Evolutionary conservation across 2,329 filamentous ascomycete genomes (phyloP), one percentile per base, ranked within the genome.

Genomic region (Parafenestella ontariensis): DNA sequence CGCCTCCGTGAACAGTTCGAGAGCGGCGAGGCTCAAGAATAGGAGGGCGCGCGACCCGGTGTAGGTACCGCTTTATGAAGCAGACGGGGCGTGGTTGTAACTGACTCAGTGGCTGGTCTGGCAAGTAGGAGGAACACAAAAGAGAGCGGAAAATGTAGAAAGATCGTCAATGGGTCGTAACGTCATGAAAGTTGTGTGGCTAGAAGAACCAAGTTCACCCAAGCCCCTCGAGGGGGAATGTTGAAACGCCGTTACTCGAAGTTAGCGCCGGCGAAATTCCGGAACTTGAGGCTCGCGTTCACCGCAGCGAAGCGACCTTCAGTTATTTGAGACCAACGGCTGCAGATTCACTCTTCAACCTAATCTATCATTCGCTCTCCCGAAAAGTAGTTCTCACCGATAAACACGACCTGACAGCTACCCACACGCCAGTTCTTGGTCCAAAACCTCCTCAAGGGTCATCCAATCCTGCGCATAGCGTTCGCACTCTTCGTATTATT

Each of bases 121-220:
- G 37, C 49, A 50, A 45, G 37, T 18, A 13, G n/a, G 23, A 53
- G 41, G 46, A 26, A 56, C 54, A 52, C 44, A 58, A 57, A 52
- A 50, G 59, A 56, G 54, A 62, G 54, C 44, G 54, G 46, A 59
- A 42, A 51, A 53, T 58, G 58, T 59, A 58, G 55, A 59, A 63
- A 52, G 49, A 58, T 66, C 63, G 66, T 68, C 61, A 69, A 61
- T 61, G 59, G 60, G 64, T 70, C 69, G 66, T 72, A 65, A 72
- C 52, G 60, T 71, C 63, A 65, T 71, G 45, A 70, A 65, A 54
- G 21, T 61, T 46, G 49, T 50, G 36, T 54, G 52, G 40, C 46
- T 49, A 50, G 44, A 33, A 49, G 36, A 41, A 54, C 50, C 37
- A 60, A 54, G 41, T 46, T 49, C 37, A 58, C 46, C 15, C 29